These are phyloP conservation scores for Combretum micranthum DNA, from an alignment of 345 rosid species.

Conservation along the genomic window DNA sequence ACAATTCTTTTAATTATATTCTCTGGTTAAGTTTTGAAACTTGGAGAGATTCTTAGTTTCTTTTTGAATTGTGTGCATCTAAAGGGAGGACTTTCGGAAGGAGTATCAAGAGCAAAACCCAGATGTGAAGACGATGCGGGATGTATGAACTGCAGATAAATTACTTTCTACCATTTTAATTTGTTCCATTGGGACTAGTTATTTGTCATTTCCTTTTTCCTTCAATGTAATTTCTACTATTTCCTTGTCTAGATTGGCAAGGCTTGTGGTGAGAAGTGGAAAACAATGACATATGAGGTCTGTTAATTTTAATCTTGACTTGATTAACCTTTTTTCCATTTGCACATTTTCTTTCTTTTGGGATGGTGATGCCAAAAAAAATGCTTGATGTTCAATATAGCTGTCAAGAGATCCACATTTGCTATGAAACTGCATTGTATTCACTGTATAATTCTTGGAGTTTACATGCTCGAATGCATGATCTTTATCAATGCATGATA, in stretches of 20 bases:
- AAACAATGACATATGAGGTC: slow-evolving; percentile 77
- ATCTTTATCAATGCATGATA: too few species aligned
- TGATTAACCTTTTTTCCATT: background rate
- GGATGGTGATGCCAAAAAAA: too few species aligned
- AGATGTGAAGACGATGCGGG: slow-evolving; percentile 83
- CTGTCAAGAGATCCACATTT: too few species aligned
- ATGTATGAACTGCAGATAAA: slow-evolving; percentile 32
- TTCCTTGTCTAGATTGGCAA: slow-evolving; percentile 61
- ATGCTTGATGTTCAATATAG: too few species aligned
- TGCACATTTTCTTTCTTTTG: too few species aligned
- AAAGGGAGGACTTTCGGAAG: slow-evolving; percentile 89
- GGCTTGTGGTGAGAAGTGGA: slow-evolving; percentile 98
- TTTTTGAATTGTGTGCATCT: slow-evolving; percentile 3
- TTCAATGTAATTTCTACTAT: slow-evolving; percentile 8
- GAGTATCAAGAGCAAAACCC: slow-evolving; percentile 82
- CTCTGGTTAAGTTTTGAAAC: background rate
- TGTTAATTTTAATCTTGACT: slow-evolving; percentile 12
- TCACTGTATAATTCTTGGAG: too few species aligned
- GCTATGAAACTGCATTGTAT: too few species aligned
- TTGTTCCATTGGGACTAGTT: background rate
- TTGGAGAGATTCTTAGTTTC: slow-evolving; percentile 5
- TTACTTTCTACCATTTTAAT: background rate
- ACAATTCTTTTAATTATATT: background rate
- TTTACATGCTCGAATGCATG: too few species aligned
- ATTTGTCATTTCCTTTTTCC: background rate